A percentile compares a stretch with the other conserved stretches of the same genome.
These are phyloP conservation scores for Bruguiera sexangula DNA, from an alignment of 345 rosid species.

Conservation along the genomic window DNA sequence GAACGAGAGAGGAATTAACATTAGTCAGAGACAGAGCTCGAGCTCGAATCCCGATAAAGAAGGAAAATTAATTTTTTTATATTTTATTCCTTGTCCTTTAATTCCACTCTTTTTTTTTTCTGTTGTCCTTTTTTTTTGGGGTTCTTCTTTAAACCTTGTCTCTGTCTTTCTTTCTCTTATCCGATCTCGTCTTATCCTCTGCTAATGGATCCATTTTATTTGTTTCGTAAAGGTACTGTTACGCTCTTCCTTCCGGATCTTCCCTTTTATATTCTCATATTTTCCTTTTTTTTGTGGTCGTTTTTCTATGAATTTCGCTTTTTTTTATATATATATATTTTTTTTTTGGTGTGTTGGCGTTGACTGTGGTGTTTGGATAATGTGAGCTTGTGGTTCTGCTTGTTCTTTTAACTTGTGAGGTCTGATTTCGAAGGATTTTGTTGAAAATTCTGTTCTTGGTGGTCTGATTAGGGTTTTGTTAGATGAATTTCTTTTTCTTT, in stretches of 20 bases:
- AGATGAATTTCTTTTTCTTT: background rate
- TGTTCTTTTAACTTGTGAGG: background rate
- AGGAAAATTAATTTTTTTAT: background rate
- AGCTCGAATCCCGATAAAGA: conserved; percentile 29
- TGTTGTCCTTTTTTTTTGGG: too few species aligned
- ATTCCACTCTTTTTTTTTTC: background rate
- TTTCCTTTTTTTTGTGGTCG: conserved; percentile 3
- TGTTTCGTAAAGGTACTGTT: conserved; percentile 59
- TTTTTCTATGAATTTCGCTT: background rate
- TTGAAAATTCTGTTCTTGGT: conserved; percentile 1
- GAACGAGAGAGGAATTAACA: too few species aligned
- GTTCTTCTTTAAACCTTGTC: too few species aligned
- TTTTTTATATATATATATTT: background rate
- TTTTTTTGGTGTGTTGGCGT: background rate
- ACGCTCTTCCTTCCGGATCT: background rate
- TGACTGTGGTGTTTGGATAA: conserved; percentile 16
- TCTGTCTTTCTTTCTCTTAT: background rate
- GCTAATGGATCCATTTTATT: conserved; percentile 65
- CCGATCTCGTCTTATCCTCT: conserved; percentile 27
- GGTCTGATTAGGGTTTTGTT: background rate
- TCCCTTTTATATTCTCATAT: background rate
- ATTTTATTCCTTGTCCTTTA: background rate
- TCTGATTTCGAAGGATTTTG: background rate
- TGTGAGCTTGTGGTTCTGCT: conserved; percentile 3
- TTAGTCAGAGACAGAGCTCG: too few species aligned